Evolutionary conservation across 2,329 filamentous ascomycete genomes (phyloP).

Genomic region (Colletotrichum eremochloae): DNA sequence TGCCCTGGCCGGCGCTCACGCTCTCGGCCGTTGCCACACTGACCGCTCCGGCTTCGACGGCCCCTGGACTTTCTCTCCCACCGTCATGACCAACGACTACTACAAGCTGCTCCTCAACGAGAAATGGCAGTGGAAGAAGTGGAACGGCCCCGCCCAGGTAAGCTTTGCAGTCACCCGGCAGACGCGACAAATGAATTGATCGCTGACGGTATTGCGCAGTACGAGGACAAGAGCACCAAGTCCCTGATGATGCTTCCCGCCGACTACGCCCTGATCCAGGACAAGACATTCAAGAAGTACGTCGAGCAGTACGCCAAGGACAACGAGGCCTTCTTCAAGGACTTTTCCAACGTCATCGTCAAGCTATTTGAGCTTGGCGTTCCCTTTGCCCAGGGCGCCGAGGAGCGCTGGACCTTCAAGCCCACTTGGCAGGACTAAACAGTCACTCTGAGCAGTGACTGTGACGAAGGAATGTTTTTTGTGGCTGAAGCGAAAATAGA

Average conservation of each 20-base stretch:
- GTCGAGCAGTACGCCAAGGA: slow-evolving; percentile 93
- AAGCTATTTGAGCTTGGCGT: slow-evolving; percentile 96
- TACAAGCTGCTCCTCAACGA: slow-evolving; percentile 88
- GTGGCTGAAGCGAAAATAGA: background rate
- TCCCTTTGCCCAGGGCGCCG: slow-evolving; percentile 78
- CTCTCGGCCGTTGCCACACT: slow-evolving; percentile 89
- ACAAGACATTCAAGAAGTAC: slow-evolving; percentile 85
- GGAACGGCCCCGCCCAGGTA: slow-evolving; percentile 86
- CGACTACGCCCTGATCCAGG: slow-evolving; percentile 88
- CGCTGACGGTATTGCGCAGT: slow-evolving; percentile 61
- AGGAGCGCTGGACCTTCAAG: slow-evolving; percentile 77
- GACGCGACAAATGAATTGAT: too few species aligned
- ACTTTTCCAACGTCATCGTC: slow-evolving; percentile 83
- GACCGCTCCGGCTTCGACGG: slow-evolving; percentile 91
- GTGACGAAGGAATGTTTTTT: background rate
- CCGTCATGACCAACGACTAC: slow-evolving; percentile 94
- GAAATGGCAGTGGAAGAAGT: slow-evolving; percentile 94
- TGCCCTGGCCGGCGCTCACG: slow-evolving; percentile 87
- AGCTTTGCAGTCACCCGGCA: slow-evolving; percentile 35
- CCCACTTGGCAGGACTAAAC: slow-evolving; percentile 48
- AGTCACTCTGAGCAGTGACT: background rate
- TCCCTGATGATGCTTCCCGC: slow-evolving; percentile 97
- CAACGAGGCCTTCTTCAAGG: slow-evolving; percentile 91
- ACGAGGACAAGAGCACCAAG: slow-evolving; percentile 89
- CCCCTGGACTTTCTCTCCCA: slow-evolving; percentile 93